Base-by-base conservation (phyloP, 345 rosid genomes). In the Salix udensis region DNA sequence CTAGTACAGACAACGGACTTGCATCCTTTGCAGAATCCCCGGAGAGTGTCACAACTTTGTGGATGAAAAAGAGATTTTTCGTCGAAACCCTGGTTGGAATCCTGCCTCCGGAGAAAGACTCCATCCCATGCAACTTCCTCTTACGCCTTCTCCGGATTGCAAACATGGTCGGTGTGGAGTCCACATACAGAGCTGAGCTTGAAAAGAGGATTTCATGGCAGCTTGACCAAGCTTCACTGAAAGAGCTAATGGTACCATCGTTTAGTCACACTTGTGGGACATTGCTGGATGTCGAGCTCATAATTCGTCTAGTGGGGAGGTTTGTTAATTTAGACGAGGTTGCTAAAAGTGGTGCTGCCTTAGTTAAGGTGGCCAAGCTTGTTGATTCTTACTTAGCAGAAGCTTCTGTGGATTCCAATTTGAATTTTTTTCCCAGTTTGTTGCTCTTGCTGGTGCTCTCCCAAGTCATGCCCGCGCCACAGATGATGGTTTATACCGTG, bases 181-280 rank as follows among this genome's bases (percentile, higher is more conserved):
- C 86, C 2, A 28, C 55, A 5, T 91, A 86, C 81, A 84, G 81
- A 60, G 81, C 73, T 0, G 97, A 95, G 90, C 87, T 95, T 1
- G 98, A 95, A 85, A 85, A 73, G 73, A 83, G 91, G 85, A 80
- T 90, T 36, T 85, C 97, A 6, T 87, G 91, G 97, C 97, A 91
- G 75, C 89, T 95, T 0, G 98, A 95, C 73, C 91, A 88, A 73
- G 97, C 98, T 65, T 90, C 97, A 0, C 73, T 95, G 53, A 91
- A 89, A 76, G 98, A 95, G 83, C 50, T 95, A 12, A 82, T 95
- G 98, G 90, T 95, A 77, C 98, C 98, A 1, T 93, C 97, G 10
- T 95, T 95, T 9, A 93, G 97, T 78, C 97, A 93, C 81, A 89
- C 90, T 6, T 86, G 92, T 48, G 88, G 87, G 65, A 93, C 95